These are phyloP conservation scores for Ceratocystis destructans DNA, from an alignment of 2,329 filamentous ascomycete genomes.

Conservation along the genomic window DNA sequence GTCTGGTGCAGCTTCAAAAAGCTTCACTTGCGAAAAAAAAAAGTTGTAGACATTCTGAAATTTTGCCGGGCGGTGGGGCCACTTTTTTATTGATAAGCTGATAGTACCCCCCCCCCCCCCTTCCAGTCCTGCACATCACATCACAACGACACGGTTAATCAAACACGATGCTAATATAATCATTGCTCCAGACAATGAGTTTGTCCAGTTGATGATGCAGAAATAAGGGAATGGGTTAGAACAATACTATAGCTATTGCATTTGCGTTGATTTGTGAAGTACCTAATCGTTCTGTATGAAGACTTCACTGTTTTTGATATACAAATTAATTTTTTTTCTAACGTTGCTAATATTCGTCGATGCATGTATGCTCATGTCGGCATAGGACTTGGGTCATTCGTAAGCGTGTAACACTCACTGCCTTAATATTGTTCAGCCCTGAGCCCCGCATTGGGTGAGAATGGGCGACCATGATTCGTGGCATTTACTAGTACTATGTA, in stretches of 20 bases:
- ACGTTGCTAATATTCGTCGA: neutral
- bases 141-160: constrained; percentile 23
- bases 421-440: neutral
- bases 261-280: constrained; percentile 12
- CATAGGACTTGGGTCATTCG: neutral
- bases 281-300: neutral
- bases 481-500: neutral
- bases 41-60: constrained; percentile 7
- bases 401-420: neutral
- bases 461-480: neutral
- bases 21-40: constrained; percentile 8
- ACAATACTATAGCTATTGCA: constrained; percentile 9
- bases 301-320: neutral
- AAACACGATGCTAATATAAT: neutral
- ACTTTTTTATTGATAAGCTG: constrained; percentile 12
- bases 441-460: neutral
- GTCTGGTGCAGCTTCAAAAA: constrained; percentile 2
- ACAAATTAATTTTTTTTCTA: neutral
- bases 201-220: constrained; percentile 92
- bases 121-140: neutral
- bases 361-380: neutral
- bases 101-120: constrained; percentile 9
- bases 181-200: constrained; percentile 59
- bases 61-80: constrained; percentile 19
- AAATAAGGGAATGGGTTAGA: constrained; percentile 44